Evolutionary conservation across 1,139 yeast genomes (phyloP), one percentile per base, ranked within the genome.

Genomic region (Nadsonia starkeyi-henricii): DNA sequence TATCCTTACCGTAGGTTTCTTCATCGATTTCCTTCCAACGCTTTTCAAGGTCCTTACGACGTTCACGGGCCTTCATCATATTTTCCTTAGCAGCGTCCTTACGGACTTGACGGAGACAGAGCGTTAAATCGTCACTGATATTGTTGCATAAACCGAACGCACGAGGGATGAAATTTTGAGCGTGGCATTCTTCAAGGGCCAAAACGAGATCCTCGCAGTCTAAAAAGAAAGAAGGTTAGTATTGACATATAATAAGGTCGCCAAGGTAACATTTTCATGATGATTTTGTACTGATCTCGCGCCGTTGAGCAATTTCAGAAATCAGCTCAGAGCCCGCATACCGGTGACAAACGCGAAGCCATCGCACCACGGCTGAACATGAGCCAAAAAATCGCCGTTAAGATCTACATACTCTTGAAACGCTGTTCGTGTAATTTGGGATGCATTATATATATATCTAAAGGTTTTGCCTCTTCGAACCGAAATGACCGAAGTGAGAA

Each of bases 181-280:
- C 73, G 60, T 89, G 96, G 62, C 98, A 91, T 61, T 85, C 82
- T 61, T 89, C 96, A 15, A 91, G 74, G 0, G 95, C 96, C 55
- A 81, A 81, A 67, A 91, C 86, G 48, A 88, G 74, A 54, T 81
- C 83, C 47, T 77, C 80, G 64, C 98, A 91, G 37, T 83, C 81
- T 72, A 28, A 42, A 30, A 46, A 33, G 48, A 37, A 41, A n/a
- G n/a, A n/a, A n/a, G n/a, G 19, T 20, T 20, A 9, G 17, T 15
- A 17, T 5, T 3, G n/a, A n/a, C n/a, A n/a, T n/a, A n/a, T n/a
- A n/a, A n/a, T n/a, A n/a, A n/a, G n/a, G n/a, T n/a, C n/a, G n/a
- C n/a, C n/a, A n/a, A n/a, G n/a, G n/a, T n/a, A n/a, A n/a, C n/a
- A n/a, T n/a, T n/a, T n/a, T n/a, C n/a, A n/a, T n/a, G n/a, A n/a